Conservation (phyloP, 2,329 filamentous ascomycete genomes). For the Thermothelomyces thermophilus region DNA sequence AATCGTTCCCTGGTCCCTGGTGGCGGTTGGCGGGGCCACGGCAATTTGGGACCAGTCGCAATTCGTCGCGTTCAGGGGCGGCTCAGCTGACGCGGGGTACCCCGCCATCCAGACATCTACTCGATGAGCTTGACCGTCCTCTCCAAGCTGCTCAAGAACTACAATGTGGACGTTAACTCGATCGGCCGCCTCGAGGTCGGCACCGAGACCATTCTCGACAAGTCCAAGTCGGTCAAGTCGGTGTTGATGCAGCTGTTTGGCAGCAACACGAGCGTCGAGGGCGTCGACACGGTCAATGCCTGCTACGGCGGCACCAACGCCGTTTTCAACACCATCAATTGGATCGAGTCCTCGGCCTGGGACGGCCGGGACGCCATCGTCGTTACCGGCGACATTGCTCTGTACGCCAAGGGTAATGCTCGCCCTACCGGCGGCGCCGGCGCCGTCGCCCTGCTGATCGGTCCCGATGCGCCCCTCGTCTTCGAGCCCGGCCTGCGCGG, state of each 20-base stretch:
- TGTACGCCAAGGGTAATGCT: slow-evolving; percentile 78
- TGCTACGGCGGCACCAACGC: slow-evolving; percentile 85
- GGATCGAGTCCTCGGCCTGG: slow-evolving; percentile 82
- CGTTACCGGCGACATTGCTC: slow-evolving; percentile 73
- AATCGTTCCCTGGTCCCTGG: slow-evolving; percentile 4
- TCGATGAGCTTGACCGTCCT: slow-evolving; percentile 73
- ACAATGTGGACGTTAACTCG: slow-evolving; percentile 71
- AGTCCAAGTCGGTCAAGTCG: slow-evolving; percentile 86
- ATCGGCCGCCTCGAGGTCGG: slow-evolving; percentile 79
- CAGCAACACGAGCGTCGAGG: slow-evolving; percentile 78
- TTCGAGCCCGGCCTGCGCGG: slow-evolving; percentile 73
- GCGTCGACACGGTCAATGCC: slow-evolving; percentile 75
- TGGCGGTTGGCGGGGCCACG: slow-evolving; percentile 9
- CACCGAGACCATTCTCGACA: slow-evolving; percentile 80
- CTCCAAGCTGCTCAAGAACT: slow-evolving; percentile 73
- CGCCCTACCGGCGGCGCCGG: slow-evolving; percentile 76
- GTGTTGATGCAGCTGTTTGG: slow-evolving; percentile 82
- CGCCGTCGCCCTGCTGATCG: slow-evolving; percentile 70
- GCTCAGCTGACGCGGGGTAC: slow-evolving; percentile 17
- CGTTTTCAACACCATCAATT: slow-evolving; percentile 76
- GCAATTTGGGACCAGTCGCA: not conserved
- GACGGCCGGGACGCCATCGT: slow-evolving; percentile 77
- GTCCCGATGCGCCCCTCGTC: slow-evolving; percentile 69
- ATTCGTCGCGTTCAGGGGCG: slow-evolving; percentile 16
- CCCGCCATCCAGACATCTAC: slow-evolving; percentile 64